Evolutionary conservation across 306 rosid genomes (phyloP).

Genomic region (Lathyrus tuberosus): DNA sequence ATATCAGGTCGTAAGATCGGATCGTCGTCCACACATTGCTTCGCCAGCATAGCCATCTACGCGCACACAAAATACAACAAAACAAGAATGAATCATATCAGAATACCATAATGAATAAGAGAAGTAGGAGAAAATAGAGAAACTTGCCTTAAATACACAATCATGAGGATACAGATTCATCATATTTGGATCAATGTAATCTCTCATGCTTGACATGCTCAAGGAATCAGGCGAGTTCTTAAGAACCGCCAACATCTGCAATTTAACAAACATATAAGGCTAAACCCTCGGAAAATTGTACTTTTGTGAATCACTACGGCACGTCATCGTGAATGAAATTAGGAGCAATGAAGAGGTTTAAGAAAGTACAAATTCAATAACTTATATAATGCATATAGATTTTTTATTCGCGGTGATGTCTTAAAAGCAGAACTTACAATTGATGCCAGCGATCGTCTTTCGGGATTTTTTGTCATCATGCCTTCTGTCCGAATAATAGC

Average conservation of each 20-base stretch:
- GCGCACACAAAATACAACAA: background rate
- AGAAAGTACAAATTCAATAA: background rate
- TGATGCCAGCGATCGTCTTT: constrained; percentile 89
- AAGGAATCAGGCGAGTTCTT: constrained; percentile 74
- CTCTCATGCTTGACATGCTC: constrained; percentile 82
- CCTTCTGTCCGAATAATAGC: constrained; percentile 88
- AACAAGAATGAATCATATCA: background rate
- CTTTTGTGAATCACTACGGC: constrained; percentile 17
- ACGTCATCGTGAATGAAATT: background rate
- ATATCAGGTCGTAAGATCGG: constrained; percentile 90
- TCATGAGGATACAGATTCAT: constrained; percentile 96
- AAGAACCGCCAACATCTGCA: constrained; percentile 90
- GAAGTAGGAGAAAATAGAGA: constrained; percentile 26
- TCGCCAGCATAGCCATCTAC: constrained; percentile 84
- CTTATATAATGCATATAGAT: background rate
- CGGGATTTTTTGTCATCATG: constrained; percentile 61
- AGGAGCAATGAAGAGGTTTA: background rate
- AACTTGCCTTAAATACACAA: constrained; percentile 85
- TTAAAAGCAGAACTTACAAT: constrained; percentile 61
- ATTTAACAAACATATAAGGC: constrained; percentile 39
- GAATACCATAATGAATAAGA: background rate
- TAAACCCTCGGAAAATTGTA: constrained; percentile 24
- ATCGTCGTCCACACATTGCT: constrained; percentile 96
- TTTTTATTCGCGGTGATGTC: constrained; percentile 5
- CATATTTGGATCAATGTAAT: constrained; percentile 83